Evolutionary conservation across 768 basidiomycete genomes (phyloP).

Genomic region (Nidularia pulvinata): DNA sequence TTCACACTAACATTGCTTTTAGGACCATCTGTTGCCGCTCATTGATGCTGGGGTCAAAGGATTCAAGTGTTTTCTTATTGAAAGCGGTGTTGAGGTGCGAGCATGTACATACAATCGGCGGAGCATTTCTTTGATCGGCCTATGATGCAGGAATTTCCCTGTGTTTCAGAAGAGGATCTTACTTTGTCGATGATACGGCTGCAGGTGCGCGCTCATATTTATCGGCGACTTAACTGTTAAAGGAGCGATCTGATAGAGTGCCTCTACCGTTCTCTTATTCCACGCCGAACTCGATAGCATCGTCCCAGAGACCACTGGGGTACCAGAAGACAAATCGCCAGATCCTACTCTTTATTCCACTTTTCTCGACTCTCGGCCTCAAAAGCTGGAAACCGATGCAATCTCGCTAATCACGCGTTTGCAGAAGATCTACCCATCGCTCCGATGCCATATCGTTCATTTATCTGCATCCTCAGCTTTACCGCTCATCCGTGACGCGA

Average conservation of each 20-base stretch:
- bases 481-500: constrained; percentile 72
- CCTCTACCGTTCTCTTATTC: constrained; percentile 77
- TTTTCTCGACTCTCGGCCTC: constrained; percentile 85
- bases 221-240: constrained; percentile 5
- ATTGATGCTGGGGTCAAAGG: constrained; percentile 85
- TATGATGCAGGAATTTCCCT: constrained; percentile 85
- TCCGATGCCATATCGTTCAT: constrained; percentile 95
- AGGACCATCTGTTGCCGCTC: constrained; percentile 78
- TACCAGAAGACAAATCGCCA: background rate
- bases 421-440: constrained; percentile 56
- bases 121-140: background rate
- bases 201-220: constrained; percentile 43
- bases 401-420: constrained; percentile 75
- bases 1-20: background rate
- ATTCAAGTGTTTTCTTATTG: constrained; percentile 96
- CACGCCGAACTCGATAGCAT: constrained; percentile 81
- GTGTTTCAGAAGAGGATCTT: constrained; percentile 73
- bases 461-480: constrained; percentile 87
- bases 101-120: background rate
- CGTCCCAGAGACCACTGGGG: background rate
- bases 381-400: constrained; percentile 77
- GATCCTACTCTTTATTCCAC: constrained; percentile 69
- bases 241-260: constrained; percentile 40
- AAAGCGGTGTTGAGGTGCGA: constrained; percentile 90
- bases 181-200: constrained; percentile 70